Evolutionary conservation across 2,329 filamentous ascomycete genomes (phyloP).

Genomic region (Cladosporium phlei): DNA sequence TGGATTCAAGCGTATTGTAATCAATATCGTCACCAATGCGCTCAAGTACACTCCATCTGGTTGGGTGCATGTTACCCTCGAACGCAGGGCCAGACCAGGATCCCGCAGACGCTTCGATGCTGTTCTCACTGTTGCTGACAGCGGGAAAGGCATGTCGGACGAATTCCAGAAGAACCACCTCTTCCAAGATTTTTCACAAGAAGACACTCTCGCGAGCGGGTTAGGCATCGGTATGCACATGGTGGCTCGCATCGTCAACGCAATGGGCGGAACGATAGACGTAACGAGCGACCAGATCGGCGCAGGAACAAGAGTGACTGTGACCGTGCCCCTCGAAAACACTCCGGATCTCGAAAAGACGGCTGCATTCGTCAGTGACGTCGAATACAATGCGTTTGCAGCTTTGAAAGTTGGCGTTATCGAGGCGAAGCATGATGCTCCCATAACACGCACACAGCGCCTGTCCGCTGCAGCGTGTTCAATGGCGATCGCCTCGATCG

Average conservation of each 20-base stretch:
- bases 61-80: neutral
- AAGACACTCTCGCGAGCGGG: constrained; percentile 56
- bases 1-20: constrained; percentile 34
- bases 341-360: neutral
- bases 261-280: constrained; percentile 54
- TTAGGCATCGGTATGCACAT: constrained; percentile 63
- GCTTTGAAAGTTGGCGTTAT: neutral
- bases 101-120: neutral
- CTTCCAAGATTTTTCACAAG: constrained; percentile 62
- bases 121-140: constrained; percentile 51
- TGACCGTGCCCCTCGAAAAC: neutral
- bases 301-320: neutral
- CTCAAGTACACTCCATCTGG: constrained; percentile 18
- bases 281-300: constrained; percentile 19
- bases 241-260: constrained; percentile 55
- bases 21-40: constrained; percentile 19
- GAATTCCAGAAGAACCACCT: constrained; percentile 60
- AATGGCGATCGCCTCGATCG: neutral
- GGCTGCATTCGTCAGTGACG: too few relatives aligned
- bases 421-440: neutral
- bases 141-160: constrained; percentile 60
- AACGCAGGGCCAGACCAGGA: neutral
- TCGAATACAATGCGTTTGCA: too few relatives aligned
- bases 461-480: neutral
- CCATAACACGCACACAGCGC: neutral